These are phyloP conservation scores for Ogataea trehalophila DNA, from an alignment of 805 yeast species.

Conservation along the genomic window DNA sequence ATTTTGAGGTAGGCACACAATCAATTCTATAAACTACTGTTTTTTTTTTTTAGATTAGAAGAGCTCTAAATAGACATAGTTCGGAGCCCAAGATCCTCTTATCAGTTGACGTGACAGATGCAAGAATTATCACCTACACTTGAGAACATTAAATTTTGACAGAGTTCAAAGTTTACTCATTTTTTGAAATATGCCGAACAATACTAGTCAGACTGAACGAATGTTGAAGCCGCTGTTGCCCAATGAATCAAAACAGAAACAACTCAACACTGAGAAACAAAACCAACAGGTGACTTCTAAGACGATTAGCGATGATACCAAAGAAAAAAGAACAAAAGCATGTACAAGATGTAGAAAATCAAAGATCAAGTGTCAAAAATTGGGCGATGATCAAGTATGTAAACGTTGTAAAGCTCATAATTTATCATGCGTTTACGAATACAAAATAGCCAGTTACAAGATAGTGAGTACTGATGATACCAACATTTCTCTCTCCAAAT, in stretches of 20 bases:
- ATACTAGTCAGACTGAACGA: too few species aligned
- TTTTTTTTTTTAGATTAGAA: too few species aligned
- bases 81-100: too few species aligned
- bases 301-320: conserved; percentile 14
- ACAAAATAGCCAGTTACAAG: conserved; percentile 43
- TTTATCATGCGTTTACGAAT: conserved; percentile 53
- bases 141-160: too few species aligned
- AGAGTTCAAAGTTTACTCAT: too few species aligned
- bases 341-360: conserved; percentile 59
- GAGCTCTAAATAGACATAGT: too few species aligned
- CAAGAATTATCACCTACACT: too few species aligned
- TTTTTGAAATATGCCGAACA: too few species aligned
- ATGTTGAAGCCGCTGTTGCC: conserved; percentile 16
- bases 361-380: conserved; percentile 57
- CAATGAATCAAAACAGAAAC: conserved; percentile 19
- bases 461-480: conserved; percentile 25
- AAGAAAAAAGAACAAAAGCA: conserved; percentile 42
- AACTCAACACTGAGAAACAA: conserved; percentile 7
- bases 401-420: conserved; percentile 50
- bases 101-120: too few species aligned
- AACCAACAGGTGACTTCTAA: conserved; percentile 14
- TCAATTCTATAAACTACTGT: too few species aligned
- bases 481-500: background rate
- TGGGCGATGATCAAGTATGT: conserved; percentile 44
- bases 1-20: too few species aligned